Base-by-base conservation (phyloP, 2,329 filamentous ascomycete genomes). In the Hymenoscyphus fraxineus region DNA sequence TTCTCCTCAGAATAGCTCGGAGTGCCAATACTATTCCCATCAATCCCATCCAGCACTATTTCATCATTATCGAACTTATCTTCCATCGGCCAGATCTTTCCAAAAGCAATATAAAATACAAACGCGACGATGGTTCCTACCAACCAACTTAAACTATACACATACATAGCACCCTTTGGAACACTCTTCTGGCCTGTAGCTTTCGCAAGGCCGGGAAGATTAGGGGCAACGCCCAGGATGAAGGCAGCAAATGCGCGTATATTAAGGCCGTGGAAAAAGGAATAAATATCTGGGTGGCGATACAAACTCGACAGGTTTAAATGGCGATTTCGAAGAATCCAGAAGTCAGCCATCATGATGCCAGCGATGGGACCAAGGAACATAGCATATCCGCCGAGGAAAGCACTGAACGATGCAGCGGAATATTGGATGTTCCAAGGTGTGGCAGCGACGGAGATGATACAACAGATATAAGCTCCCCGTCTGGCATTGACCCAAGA, bases 401-500 rank as follows among this genome's bases (percentile, higher is more conserved):
- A 73, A 27, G 71, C 72, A 6, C 72, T 69, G 64, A 75, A 75
- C 12, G 64, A 66, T 7, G 68, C 67, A 6, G 68, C 69, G 7
- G 60, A 66, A 47, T 73, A 76, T 5, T 81, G 71, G 51, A 81
- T 81, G 68, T 80, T 79, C 80, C 80, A 82, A 0, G 80, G 80
- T 0, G 79, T 78, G 1, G 80, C 76, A 1, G 77, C 78, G 77
- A 80, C 81, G 0, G 72, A 71, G 22, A 81, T 69, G 0, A 81
- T 70, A 1, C 78, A 78, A 60, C 78, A 78, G 15, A 82, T 68
- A 3, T 82, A 71, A 44, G 78, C 77, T 2, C 80, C 80, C 12
- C 80, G 75, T 12, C 78, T 73, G 59, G 82, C 80, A 71, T 83
- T 83, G 68, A 85, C 74, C 70, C 78, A 84, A 22, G 76, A 75